These are phyloP conservation scores for Chimonanthus praecox DNA, from an alignment of 164 flowering plant species.

Conservation along the genomic window DNA sequence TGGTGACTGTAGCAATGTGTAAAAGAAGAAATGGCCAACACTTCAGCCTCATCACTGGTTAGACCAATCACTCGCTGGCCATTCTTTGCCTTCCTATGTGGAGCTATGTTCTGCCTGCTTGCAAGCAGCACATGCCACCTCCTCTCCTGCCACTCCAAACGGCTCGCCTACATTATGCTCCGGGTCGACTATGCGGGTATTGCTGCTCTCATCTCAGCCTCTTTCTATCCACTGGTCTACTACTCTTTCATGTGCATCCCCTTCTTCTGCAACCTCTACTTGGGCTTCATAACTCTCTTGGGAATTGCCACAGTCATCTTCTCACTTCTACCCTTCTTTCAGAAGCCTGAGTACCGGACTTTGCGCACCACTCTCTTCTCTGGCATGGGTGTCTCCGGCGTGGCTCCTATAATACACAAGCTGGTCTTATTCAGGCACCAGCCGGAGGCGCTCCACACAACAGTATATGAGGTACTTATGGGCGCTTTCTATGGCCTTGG, in stretches of 20 bases:
- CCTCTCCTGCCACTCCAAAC: constrained; percentile 80
- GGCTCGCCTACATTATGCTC: constrained; percentile 84
- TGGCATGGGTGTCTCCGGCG: constrained; percentile 90
- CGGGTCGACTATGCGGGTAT: constrained; percentile 95
- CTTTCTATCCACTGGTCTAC: constrained; percentile 93
- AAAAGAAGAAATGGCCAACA: constrained; percentile 67
- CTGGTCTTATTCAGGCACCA: constrained; percentile 56
- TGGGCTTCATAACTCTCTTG: constrained; percentile 79
- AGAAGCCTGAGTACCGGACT: constrained; percentile 66
- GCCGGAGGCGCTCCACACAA: constrained; percentile 82
- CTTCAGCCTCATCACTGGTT: constrained; percentile 61
- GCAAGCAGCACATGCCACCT: constrained; percentile 97
- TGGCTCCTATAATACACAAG: constrained; percentile 82
- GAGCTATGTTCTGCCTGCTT: constrained; percentile 95
- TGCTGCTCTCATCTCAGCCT: constrained; percentile 83
- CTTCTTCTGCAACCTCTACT: constrained; percentile 75
- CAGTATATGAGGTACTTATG: constrained; percentile 84
- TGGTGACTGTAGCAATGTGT: constrained; percentile 46
- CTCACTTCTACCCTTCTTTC: constrained; percentile 83
- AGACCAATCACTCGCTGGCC: constrained; percentile 96
- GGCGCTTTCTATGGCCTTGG: constrained; percentile 77
- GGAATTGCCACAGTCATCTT: constrained; percentile 61
- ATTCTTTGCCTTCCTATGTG: constrained; percentile 85
- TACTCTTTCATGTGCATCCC: constrained; percentile 98
- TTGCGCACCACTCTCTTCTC: constrained; percentile 70